Percentiles rank a stretch among this genome's conserved stretches.
phyloP scores from a whole-genome alignment of 1,139 yeast species.

The Yamadazyma membranifaciens region DNA sequence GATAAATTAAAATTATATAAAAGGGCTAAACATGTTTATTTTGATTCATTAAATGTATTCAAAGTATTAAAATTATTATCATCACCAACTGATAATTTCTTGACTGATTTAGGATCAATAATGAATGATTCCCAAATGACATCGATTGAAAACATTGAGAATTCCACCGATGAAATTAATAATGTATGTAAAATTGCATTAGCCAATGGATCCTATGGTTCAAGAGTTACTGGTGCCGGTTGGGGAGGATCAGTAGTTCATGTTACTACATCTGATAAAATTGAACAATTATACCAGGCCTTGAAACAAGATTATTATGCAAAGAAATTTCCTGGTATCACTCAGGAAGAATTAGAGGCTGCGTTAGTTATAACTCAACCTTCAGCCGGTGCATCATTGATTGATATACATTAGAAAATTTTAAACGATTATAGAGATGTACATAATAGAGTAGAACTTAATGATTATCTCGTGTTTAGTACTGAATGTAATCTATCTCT shows the following conservation, averaged over 20 bases:
- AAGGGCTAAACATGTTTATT: slow-evolving; percentile 61
- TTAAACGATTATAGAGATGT: too few relatives aligned
- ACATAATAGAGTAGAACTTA: too few relatives aligned
- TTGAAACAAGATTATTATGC: slow-evolving; percentile 51
- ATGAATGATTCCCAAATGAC: slow-evolving; percentile 58
- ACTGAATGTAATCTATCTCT: too few relatives aligned
- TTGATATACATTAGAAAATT: slow-evolving; percentile 15
- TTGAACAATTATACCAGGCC: slow-evolving; percentile 44
- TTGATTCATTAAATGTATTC: slow-evolving; percentile 62
- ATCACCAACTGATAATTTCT: slow-evolving; percentile 24
- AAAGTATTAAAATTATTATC: slow-evolving; percentile 44
- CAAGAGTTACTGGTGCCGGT: slow-evolving; percentile 80
- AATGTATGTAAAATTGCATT: slow-evolving; percentile 53
- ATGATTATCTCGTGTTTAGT: too few relatives aligned
- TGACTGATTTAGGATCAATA: slow-evolving; percentile 46
- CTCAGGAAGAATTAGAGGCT: slow-evolving; percentile 42
- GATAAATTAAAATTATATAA: slow-evolving; percentile 54
- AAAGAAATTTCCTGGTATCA: slow-evolving; percentile 46
- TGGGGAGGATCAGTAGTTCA: slow-evolving; percentile 78
- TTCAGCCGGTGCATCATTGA: slow-evolving; percentile 55
- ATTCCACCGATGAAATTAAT: slow-evolving; percentile 60
- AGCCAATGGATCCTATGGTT: slow-evolving; percentile 58
- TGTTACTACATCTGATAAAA: slow-evolving; percentile 49
- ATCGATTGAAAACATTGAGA: slow-evolving; percentile 48
- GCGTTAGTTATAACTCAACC: slow-evolving; percentile 62